Evolutionary conservation across 345 rosid species (phyloP), one percentile per base, ranked within the genome.

Genomic region (Raphanus sativus): DNA sequence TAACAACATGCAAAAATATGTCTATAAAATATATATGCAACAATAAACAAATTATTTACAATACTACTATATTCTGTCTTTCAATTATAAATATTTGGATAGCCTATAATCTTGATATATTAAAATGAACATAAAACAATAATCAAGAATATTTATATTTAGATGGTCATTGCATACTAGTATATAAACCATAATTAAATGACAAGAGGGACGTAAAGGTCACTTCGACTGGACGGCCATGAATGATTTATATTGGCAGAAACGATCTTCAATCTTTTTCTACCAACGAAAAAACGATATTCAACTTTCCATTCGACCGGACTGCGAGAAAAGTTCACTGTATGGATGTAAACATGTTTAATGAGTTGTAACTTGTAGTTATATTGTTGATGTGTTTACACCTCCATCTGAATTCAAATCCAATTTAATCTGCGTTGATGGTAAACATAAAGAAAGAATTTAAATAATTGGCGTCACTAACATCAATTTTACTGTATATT

Each of bases 181-280:
- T 45, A 45, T 45, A 16, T 16, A 6, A 52, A 15, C 40, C 40
- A 34, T 8, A 34, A 34, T 34, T 7, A 34, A 34, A 34, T 34
- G 40, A 34, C 40, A 34, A 34, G 40, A 7, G 8, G 40, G 40
- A 34, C 8, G 40, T 34, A 34, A 34, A 34, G 40, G 10, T 7
- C 40, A 34, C 45, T 38, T 9, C 29, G 29, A 28, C 29, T 28
- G 45, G 12, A 70, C 66, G 75, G 75, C 28, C 26, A 71, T 70
- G 74, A 25, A 36, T 70, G 24, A n/a, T 36, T 70, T 70, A 36
- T 55, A 54, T 54, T 52, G 73, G 34, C 40, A 50, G 26, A 67
- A 67, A 50, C 2, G 9, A 67, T 48, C 11, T 68, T 30, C n/a
- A 32, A 11, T 52, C 5, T 68, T 5, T 15, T 50, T 50, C 3